Evolutionary conservation across 148 eudicot genomes (phyloP).

Genomic region (Polygonum maritimum): DNA sequence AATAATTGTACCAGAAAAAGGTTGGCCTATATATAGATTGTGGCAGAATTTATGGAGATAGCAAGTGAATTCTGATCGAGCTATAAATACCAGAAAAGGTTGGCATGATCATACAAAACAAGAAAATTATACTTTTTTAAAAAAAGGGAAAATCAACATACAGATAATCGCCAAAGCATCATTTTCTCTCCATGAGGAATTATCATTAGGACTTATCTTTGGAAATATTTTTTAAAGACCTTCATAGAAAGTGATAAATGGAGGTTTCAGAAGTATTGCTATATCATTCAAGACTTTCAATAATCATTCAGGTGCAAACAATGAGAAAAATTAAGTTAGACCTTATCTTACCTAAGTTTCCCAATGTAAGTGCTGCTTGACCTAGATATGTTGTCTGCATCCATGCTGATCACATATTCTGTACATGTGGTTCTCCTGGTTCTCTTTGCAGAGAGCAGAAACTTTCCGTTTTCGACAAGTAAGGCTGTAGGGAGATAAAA

Average conservation of each 20-base stretch:
- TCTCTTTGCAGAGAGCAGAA: conserved; percentile 87
- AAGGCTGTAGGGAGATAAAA: conserved; percentile 35
- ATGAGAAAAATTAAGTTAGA: not conserved
- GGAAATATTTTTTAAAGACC: not conserved
- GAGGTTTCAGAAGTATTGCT: not conserved
- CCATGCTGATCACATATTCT: conserved; percentile 87
- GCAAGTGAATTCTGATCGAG: not conserved
- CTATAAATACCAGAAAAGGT: not conserved
- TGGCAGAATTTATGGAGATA: conserved; percentile 1
- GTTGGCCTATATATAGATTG: not conserved
- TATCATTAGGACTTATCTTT: not conserved
- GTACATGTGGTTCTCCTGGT: conserved; percentile 77
- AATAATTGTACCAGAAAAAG: conserved; percentile 5
- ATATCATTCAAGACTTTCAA: not conserved
- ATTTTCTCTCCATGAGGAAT: not conserved
- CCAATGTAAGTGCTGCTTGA: conserved; percentile 82
- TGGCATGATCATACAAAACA: not conserved
- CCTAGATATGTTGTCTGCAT: conserved; percentile 83
- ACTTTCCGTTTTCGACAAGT: conserved; percentile 82
- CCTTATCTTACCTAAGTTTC: conserved; percentile 50
- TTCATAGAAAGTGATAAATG: not conserved
- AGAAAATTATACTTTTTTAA: not conserved
- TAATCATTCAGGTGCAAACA: not conserved
- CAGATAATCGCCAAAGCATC: not conserved
- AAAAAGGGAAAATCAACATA: not conserved